Evolutionary conservation across 306 rosid species (phyloP), one percentile per base, ranked within the genome.

Genomic region (Carpinus fangiana): DNA sequence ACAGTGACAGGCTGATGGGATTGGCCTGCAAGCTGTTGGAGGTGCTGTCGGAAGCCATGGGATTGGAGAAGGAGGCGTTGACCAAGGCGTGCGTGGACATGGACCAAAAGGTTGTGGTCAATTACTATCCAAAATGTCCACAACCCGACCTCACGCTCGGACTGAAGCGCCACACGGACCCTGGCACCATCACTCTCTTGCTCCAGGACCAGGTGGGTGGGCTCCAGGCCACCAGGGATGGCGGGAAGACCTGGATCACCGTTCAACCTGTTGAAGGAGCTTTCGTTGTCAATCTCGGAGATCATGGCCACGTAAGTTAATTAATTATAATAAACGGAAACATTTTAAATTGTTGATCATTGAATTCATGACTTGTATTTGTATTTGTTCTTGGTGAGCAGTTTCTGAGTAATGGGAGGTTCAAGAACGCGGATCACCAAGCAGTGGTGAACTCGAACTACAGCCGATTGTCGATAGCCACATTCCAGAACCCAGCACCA

Each of bases 171-270:
- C 99, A 95, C 80, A 95, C 98, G 0, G 99, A 95, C 12, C 97
- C 98, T 0, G 98, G 99, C 2, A 93, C 98, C n/a, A 95, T 95
- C 5, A 95, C 99, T 1, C 85, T 95, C 13, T 62, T 95, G 59
- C 90, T 95, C 14, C 99, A 95, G 18, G 99, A 95, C 45, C 94
- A 93, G 17, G 99, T 93, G 0, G 99, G 98, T 2, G 99, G 99
- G 0, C 99, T 95, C 71, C 99, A 93, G 50, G 98, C 94, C 9
- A 95, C 99, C 0, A 83, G 83, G 17, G 99, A 96, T 5, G 76
- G 81, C 5, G 99, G 96, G 0, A 84, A 89, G 46, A 85, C 94
- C 0, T 93, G 98, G 98, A 96, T 96, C 75, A 96, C 99, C 0
- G 97, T 93, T 60, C 87, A 91, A 41, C 99, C 99, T 0, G 86